Percentiles rank a stretch among this genome's conserved stretches.
These are phyloP conservation scores for Fusarium penzigii DNA, from an alignment of 2,329 filamentous ascomycete species.

Conservation along the genomic window DNA sequence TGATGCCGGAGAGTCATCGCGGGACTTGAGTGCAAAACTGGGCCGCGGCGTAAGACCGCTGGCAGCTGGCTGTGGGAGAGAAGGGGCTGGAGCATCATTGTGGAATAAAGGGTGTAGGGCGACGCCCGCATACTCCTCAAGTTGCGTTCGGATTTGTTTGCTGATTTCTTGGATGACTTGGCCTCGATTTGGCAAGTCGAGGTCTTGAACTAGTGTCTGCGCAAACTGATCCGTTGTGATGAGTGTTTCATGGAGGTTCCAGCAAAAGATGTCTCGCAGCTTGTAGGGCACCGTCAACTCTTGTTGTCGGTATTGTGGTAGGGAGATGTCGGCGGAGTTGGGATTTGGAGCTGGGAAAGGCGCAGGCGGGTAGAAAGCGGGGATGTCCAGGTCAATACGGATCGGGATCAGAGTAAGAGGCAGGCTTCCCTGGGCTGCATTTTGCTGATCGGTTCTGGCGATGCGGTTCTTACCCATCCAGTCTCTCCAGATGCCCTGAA, in stretches of 20 bases:
- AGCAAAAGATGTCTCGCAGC: slow-evolving; percentile 92
- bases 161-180: slow-evolving; percentile 78
- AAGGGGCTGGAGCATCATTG: slow-evolving; percentile 43
- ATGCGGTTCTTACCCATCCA: slow-evolving; percentile 81
- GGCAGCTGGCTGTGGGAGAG: slow-evolving; percentile 20
- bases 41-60: slow-evolving; percentile 32
- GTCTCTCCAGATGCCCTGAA: slow-evolving; percentile 91
- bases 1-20: slow-evolving; percentile 42
- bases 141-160: slow-evolving; percentile 89
- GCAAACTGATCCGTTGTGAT: slow-evolving; percentile 96
- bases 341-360: slow-evolving; percentile 66
- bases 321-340: slow-evolving; percentile 65
- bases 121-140: slow-evolving; percentile 94
- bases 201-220: slow-evolving; percentile 83
- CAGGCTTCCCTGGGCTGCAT: slow-evolving; percentile 68
- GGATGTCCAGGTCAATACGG: slow-evolving; percentile 91
- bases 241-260: slow-evolving; percentile 94
- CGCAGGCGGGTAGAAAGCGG: slow-evolving; percentile 69
- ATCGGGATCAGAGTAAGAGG: slow-evolving; percentile 93
- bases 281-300: slow-evolving; percentile 83
- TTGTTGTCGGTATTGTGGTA: slow-evolving; percentile 76
- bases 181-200: slow-evolving; percentile 80
- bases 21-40: slow-evolving; percentile 34
- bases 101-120: slow-evolving; percentile 93
- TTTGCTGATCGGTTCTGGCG: slow-evolving; percentile 59